phyloP scores from a whole-genome alignment of 2,329 filamentous ascomycete species.

The Pseudocercospora macadamiae region DNA sequence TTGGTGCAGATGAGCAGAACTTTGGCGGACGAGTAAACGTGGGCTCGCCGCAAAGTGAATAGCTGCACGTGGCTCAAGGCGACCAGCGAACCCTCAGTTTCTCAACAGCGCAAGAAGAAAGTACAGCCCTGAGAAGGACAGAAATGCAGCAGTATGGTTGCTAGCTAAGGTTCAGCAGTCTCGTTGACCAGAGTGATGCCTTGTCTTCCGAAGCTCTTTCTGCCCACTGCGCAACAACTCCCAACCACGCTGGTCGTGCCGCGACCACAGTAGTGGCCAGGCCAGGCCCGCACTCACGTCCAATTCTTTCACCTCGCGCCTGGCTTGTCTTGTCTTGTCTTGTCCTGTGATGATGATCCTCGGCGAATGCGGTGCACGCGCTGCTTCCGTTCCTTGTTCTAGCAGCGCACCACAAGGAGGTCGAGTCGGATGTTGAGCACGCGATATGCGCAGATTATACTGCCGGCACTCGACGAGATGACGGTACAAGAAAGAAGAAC shows the following conservation, averaged over 20 bases:
- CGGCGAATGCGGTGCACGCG: background rate
- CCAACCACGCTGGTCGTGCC: background rate
- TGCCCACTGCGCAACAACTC: slow-evolving; percentile 24
- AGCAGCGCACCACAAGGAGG: too few relatives aligned
- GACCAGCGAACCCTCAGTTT: slow-evolving; percentile 4
- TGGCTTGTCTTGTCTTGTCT: background rate
- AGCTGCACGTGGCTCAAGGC: slow-evolving; percentile 9
- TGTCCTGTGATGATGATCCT: background rate
- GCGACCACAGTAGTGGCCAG: background rate
- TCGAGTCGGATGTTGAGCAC: too few relatives aligned
- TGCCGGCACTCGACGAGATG: too few relatives aligned
- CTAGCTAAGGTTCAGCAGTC: slow-evolving; percentile 46
- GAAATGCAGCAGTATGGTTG: slow-evolving; percentile 44
- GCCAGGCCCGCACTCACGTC: background rate
- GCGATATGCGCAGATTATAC: too few relatives aligned
- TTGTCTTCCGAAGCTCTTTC: slow-evolving; percentile 35
- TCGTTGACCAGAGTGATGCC: slow-evolving; percentile 2
- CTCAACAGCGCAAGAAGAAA: slow-evolving; percentile 7
- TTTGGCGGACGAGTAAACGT: background rate
- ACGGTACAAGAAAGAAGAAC: too few relatives aligned
- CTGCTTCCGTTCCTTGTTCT: background rate
- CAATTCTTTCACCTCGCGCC: background rate
- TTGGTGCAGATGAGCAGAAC: slow-evolving; percentile 17
- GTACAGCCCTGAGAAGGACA: slow-evolving; percentile 18
- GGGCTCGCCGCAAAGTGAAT: background rate